These are phyloP conservation scores for Pulicaria dysenterica DNA, from an alignment of 129 eudicot genomes.

Conservation along the genomic window DNA sequence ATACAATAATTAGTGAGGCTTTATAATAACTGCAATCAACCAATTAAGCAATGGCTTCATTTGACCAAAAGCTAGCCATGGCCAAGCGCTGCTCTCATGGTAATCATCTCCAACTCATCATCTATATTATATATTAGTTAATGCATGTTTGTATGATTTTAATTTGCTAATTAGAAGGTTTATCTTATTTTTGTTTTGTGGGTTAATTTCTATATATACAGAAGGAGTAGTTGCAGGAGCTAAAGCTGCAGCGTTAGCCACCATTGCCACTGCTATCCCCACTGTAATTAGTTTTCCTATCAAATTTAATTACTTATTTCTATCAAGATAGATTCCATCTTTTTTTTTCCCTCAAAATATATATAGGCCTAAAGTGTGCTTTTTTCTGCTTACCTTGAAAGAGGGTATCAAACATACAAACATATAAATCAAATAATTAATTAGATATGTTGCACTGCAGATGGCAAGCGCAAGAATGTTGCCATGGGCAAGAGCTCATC, in stretches of 20 bases:
- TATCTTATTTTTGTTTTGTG: neutral
- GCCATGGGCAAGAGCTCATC: conserved; percentile 90
- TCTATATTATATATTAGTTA: neutral
- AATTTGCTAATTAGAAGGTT: neutral
- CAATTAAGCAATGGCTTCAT: conserved; percentile 37
- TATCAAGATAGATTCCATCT: neutral
- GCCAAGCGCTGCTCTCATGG: conserved; percentile 82
- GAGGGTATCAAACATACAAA: too few species aligned
- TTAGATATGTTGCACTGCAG: conserved; percentile 16
- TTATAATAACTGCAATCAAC: neutral
- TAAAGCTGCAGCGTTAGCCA: conserved; percentile 71
- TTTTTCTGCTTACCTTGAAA: too few species aligned
- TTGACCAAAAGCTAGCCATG: conserved; percentile 75
- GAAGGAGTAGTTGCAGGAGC: conserved; percentile 89
- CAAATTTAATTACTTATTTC: neutral
- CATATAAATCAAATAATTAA: neutral
- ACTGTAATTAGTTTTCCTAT: conserved; percentile 44
- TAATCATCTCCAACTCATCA: conserved; percentile 16
- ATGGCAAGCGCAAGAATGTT: conserved; percentile 79
- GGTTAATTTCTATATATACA: conserved; percentile 14
- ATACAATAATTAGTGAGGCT: neutral
- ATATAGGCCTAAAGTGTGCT: too few species aligned
- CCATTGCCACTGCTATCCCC: conserved; percentile 84
- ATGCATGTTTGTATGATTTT: neutral
- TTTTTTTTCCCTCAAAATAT: neutral